Evolutionary conservation across 352 stramenopile genomes (phyloP).

Genomic region (Aphanomyces invadans): DNA sequence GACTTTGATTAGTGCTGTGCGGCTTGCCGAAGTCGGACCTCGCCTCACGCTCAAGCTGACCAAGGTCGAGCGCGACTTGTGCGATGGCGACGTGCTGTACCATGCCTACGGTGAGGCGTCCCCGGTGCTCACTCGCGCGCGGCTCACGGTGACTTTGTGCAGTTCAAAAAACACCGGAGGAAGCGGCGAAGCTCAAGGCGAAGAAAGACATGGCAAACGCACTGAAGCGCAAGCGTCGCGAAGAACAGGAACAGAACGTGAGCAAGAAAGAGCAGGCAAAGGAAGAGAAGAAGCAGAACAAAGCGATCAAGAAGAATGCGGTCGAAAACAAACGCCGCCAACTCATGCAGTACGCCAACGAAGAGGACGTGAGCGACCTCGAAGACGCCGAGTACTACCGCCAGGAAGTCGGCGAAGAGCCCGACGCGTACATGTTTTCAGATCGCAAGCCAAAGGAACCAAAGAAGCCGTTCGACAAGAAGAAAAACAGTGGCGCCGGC

Average conservation of each 20-base stretch:
- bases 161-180: conserved; percentile 79
- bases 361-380: conserved; percentile 50
- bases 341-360: conserved; percentile 26
- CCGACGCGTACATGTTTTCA: conserved; percentile 72
- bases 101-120: conserved; percentile 79
- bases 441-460: conserved; percentile 30
- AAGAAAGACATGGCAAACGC: conserved; percentile 58
- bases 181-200: conserved; percentile 69
- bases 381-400: conserved; percentile 79
- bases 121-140: too few species aligned
- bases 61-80: conserved; percentile 96
- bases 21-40: conserved; percentile 94
- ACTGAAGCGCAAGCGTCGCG: conserved; percentile 77
- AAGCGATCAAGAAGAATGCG: conserved; percentile 27
- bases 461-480: conserved; percentile 4
- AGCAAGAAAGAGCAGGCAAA: conserved; percentile 77
- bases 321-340: conserved; percentile 28
- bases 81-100: conserved; percentile 95
- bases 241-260: conserved; percentile 87
- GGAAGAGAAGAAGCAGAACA: conserved; percentile 70
- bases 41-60: conserved; percentile 91
- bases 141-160: too few species aligned
- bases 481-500: not conserved
- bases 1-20: conserved; percentile 67
- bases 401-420: conserved; percentile 72